Evolutionary conservation across 345 rosid genomes (phyloP).

Genomic region (Syzygium grande): DNA sequence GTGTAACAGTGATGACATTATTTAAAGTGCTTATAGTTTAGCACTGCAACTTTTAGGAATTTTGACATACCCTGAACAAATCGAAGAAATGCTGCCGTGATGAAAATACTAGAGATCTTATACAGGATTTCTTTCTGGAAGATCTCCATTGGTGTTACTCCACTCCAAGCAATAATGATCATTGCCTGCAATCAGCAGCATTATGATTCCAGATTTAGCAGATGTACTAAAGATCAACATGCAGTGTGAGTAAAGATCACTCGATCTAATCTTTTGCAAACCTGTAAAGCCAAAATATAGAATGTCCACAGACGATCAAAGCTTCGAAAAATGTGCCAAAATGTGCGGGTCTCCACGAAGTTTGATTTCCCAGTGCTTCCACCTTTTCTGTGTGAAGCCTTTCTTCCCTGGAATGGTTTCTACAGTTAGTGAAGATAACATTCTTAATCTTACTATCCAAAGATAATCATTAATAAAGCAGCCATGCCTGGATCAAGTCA

Average conservation of each 20-base stretch:
- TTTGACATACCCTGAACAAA: conserved; percentile 63
- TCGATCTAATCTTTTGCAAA: conserved; percentile 4
- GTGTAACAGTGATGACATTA: not conserved
- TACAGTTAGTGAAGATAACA: not conserved
- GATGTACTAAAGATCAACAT: not conserved
- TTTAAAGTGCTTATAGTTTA: not conserved
- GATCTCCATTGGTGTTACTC: conserved; percentile 44
- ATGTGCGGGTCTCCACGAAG: conserved; percentile 84
- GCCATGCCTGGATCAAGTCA: conserved; percentile 32
- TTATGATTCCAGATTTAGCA: not conserved
- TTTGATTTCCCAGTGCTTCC: conserved; percentile 87
- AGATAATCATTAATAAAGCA: conserved; percentile 3
- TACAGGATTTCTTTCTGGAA: conserved; percentile 56
- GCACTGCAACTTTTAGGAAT: conserved; percentile 1
- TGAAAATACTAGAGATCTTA: conserved; percentile 75
- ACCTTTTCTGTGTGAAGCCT: conserved; percentile 27
- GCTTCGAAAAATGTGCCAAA: conserved; percentile 95
- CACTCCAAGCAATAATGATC: conserved; percentile 76
- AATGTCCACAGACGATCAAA: conserved; percentile 95
- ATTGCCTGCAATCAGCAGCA: conserved; percentile 44
- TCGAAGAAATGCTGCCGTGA: conserved; percentile 93
- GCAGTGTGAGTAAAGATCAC: not conserved
- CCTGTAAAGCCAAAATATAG: conserved; percentile 85
- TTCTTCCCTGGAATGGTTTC: conserved; percentile 48
- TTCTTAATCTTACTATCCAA: not conserved